Evolutionary conservation across 2,329 filamentous ascomycete species (phyloP).

Genomic region (Exophiala sp.): DNA sequence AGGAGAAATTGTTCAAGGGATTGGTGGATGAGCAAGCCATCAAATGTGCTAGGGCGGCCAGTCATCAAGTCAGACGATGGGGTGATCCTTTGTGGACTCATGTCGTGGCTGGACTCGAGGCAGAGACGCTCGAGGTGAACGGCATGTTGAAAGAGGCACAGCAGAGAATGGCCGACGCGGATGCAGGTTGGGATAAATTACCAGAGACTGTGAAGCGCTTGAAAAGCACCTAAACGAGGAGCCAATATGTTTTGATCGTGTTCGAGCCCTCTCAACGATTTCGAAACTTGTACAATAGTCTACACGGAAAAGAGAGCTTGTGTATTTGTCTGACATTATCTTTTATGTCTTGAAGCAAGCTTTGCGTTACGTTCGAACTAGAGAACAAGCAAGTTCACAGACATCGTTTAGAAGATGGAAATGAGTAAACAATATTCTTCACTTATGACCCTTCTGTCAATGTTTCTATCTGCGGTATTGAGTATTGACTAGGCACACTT

Average conservation of each 20-base stretch:
- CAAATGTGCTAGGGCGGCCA: slow-evolving; percentile 69
- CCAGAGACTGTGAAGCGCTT: slow-evolving; percentile 27
- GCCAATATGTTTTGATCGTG: neutral
- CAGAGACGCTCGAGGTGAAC: slow-evolving; percentile 69
- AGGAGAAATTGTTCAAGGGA: slow-evolving; percentile 73
- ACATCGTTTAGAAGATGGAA: too few relatives aligned
- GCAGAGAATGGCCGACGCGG: slow-evolving; percentile 44
- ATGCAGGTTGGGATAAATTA: slow-evolving; percentile 37
- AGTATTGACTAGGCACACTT: too few relatives aligned
- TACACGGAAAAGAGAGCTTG: too few relatives aligned
- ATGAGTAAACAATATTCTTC: too few relatives aligned
- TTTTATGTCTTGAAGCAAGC: too few relatives aligned
- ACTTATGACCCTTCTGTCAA: too few relatives aligned
- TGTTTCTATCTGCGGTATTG: too few relatives aligned
- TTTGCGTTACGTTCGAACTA: too few relatives aligned
- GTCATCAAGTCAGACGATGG: slow-evolving; percentile 64
- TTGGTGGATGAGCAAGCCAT: slow-evolving; percentile 77
- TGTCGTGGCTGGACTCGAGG: slow-evolving; percentile 74
- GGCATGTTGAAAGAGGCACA: slow-evolving; percentile 58
- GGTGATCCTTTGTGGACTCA: slow-evolving; percentile 74
- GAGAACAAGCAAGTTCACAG: too few relatives aligned
- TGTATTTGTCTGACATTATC: too few relatives aligned
- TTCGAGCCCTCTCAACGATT: too few relatives aligned
- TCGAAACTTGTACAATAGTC: too few relatives aligned
- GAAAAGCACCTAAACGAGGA: neutral